A percentile compares a stretch with the other conserved stretches of the same genome.
Conservation (phyloP, 805 yeast species). For the Barnettozyma siamensis region DNA sequence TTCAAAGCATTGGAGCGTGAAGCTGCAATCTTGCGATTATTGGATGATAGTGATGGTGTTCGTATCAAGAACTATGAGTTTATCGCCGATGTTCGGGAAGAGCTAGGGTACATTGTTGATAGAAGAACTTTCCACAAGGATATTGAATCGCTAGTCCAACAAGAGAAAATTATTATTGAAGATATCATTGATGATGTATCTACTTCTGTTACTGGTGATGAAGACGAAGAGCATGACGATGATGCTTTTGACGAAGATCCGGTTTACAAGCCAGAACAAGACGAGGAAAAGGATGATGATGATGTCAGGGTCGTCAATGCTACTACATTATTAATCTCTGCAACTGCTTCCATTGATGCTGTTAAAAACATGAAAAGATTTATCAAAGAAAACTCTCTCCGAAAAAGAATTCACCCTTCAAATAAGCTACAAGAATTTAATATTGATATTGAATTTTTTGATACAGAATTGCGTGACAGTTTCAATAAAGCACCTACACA, state of each 20-base stretch:
- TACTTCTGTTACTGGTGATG: background rate
- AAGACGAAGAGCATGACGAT: slow-evolving; percentile 18
- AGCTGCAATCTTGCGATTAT: slow-evolving; percentile 35
- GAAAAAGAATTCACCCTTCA: background rate
- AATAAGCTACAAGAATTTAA: slow-evolving; percentile 15
- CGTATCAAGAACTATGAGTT: slow-evolving; percentile 37
- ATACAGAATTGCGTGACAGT: slow-evolving; percentile 18
- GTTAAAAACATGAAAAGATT: slow-evolving; percentile 11
- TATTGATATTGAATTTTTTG: slow-evolving; percentile 24
- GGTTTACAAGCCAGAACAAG: slow-evolving; percentile 1
- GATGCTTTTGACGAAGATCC: background rate
- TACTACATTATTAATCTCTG: slow-evolving; percentile 23
- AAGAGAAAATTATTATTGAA: slow-evolving; percentile 24
- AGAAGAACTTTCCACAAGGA: slow-evolving; percentile 48
- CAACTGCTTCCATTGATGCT: slow-evolving; percentile 20
- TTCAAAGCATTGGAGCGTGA: slow-evolving; percentile 41
- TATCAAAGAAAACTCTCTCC: background rate
- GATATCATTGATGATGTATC: slow-evolving; percentile 20
- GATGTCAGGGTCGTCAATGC: background rate
- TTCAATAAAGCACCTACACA: slow-evolving; percentile 10
- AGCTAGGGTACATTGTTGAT: slow-evolving; percentile 43
- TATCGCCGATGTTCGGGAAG: slow-evolving; percentile 34
- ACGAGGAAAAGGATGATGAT: background rate
- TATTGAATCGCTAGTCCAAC: slow-evolving; percentile 29
- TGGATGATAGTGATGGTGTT: slow-evolving; percentile 42